phyloP scores from a whole-genome alignment of 352 stramenopile genomes.

The Phytophthora cactorum region DNA sequence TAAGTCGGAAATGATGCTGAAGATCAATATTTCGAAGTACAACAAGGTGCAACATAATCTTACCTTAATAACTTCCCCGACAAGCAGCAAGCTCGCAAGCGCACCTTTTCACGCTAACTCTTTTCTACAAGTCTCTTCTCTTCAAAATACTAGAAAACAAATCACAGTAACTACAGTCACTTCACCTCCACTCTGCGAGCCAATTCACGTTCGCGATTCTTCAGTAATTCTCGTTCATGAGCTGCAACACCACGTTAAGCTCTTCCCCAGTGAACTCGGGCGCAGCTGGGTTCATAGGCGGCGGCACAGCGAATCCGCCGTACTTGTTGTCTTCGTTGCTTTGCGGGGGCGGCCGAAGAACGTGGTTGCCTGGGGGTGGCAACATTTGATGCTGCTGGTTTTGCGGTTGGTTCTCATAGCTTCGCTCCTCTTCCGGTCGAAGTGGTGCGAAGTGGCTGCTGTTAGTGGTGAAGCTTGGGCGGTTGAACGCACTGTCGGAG shows the following conservation, averaged over 20 bases:
- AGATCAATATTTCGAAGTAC: no score
- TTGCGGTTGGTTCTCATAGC: slow-evolving; percentile 34
- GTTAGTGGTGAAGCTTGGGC: slow-evolving; percentile 22
- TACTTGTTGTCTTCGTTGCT: slow-evolving; percentile 52
- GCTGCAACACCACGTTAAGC: slow-evolving; percentile 76
- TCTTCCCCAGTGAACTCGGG: slow-evolving; percentile 81
- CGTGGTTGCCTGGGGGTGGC: slow-evolving; percentile 41
- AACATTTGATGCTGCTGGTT: slow-evolving; percentile 39
- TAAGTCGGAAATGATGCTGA: no score
- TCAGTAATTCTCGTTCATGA: slow-evolving; percentile 81
- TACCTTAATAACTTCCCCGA: no score
- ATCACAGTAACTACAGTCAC: slow-evolving; percentile 23
- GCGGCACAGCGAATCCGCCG: slow-evolving; percentile 53
- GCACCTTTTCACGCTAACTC: not conserved
- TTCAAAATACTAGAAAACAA: slow-evolving; percentile 32
- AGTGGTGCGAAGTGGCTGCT: slow-evolving; percentile 41
- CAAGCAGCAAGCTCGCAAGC: slow-evolving; percentile 2
- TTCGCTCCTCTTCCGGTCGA: slow-evolving; percentile 33
- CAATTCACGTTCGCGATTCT: slow-evolving; percentile 10
- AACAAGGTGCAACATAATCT: no score
- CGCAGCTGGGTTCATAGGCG: slow-evolving; percentile 70
- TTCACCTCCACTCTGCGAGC: not conserved
- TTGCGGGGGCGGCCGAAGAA: slow-evolving; percentile 66
- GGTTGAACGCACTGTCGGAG: slow-evolving; percentile 35
- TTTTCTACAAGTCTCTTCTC: slow-evolving; percentile 26